Conservation (phyloP, 495 filamentous ascomycete species). For the Haplographium delicatum region DNA sequence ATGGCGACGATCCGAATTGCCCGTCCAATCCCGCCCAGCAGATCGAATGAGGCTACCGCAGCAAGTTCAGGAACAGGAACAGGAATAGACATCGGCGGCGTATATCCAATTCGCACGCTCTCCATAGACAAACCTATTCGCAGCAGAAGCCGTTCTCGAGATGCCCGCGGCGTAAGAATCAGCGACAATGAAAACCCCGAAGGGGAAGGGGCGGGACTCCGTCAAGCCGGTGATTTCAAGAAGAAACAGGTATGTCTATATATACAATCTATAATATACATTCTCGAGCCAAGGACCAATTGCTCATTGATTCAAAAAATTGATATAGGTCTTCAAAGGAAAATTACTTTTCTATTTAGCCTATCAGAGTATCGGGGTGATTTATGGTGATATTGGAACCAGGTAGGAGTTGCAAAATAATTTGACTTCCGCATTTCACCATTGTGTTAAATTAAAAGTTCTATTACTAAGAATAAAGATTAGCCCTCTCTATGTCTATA, state of each 20-base stretch:
- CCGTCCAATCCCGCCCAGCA: neutral
- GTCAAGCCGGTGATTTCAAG: constrained; percentile 14
- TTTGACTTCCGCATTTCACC: too few relatives aligned
- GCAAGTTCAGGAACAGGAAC: neutral
- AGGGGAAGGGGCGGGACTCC: constrained; percentile 5
- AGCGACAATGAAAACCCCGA: neutral
- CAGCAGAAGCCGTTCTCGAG: constrained; percentile 1
- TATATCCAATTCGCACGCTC: constrained; percentile 2
- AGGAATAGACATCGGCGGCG: too few relatives aligned
- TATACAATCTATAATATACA: too few relatives aligned
- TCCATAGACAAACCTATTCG: neutral
- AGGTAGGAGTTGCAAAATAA: too few relatives aligned
- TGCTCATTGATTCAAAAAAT: too few relatives aligned
- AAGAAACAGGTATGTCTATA: constrained; percentile 15
- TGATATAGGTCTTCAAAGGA: constrained; percentile 41
- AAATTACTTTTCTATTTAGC: constrained; percentile 47
- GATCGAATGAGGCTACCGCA: neutral
- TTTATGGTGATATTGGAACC: constrained; percentile 73
- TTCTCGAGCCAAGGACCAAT: too few relatives aligned
- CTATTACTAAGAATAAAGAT: too few relatives aligned
- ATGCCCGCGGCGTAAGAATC: neutral
- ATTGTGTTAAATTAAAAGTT: too few relatives aligned
- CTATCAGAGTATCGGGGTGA: constrained; percentile 66
- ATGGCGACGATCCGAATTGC: constrained; percentile 14
- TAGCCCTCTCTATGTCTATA: constrained; percentile 68